These are phyloP conservation scores for Plantago coronopus DNA, from an alignment of 305 asterid genomes.

Conservation along the genomic window DNA sequence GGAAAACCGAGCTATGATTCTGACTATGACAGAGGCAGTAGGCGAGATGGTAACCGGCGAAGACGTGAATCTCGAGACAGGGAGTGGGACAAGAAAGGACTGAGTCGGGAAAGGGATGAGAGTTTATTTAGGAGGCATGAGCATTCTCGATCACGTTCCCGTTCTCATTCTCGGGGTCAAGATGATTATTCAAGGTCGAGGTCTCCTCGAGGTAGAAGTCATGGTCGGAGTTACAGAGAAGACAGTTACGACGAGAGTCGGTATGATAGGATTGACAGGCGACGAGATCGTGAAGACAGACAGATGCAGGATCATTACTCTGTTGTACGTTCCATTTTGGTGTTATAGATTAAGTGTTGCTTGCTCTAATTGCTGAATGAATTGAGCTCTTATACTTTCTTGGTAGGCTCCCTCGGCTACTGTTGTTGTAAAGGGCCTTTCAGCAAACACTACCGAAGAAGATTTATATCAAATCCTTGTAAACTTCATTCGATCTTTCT, in stretches of 20 bases:
- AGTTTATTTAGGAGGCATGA: slow-evolving; percentile 67
- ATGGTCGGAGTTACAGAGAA: slow-evolving; percentile 75
- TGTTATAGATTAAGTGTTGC: slow-evolving; percentile 8
- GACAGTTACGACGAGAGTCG: slow-evolving; percentile 81
- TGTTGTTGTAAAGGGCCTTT: slow-evolving; percentile 92
- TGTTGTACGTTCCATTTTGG: slow-evolving; percentile 45
- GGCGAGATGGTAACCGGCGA: slow-evolving; percentile 81
- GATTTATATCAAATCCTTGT: slow-evolving; percentile 93
- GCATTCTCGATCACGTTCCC: slow-evolving; percentile 65
- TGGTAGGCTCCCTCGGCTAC: slow-evolving; percentile 93
- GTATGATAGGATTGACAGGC: slow-evolving; percentile 65
- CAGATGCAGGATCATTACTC: slow-evolving; percentile 55
- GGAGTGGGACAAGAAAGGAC: slow-evolving; percentile 70
- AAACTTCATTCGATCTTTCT: slow-evolving; percentile 21
- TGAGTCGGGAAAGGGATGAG: slow-evolving; percentile 78
- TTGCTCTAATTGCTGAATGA: slow-evolving; percentile 18
- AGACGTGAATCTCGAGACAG: slow-evolving; percentile 82
- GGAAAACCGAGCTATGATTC: slow-evolving; percentile 83
- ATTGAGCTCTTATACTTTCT: slow-evolving; percentile 20
- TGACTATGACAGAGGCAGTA: slow-evolving; percentile 74
- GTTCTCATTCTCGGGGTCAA: slow-evolving; percentile 67
- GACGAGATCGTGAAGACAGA: slow-evolving; percentile 79
- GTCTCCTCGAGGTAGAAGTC: slow-evolving; percentile 91
- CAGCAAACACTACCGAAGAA: slow-evolving; percentile 93
- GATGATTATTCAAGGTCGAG: slow-evolving; percentile 77